Conservation (phyloP, 768 basidiomycete species). For the Melanogaster broomeanus region DNA sequence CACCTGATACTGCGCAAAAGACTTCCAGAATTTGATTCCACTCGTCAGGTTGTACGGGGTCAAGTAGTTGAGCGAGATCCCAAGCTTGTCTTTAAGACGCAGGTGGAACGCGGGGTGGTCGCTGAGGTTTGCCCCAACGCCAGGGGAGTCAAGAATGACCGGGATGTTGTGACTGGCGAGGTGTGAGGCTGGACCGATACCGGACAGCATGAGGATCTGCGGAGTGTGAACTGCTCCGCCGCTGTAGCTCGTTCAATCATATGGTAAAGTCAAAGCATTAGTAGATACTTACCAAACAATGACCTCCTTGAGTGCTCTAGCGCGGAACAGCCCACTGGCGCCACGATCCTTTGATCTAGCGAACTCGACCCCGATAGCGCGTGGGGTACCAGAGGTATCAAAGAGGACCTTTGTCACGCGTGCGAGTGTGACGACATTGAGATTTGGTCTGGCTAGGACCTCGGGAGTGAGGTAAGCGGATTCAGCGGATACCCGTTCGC, state of each 20-base stretch:
- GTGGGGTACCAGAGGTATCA: constrained; percentile 41
- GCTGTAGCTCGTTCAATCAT: constrained; percentile 30
- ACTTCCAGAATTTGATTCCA: constrained; percentile 29
- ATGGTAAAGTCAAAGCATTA: too few species aligned
- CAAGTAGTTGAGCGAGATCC: constrained; percentile 44
- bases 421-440: constrained; percentile 59
- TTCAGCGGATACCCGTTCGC: constrained; percentile 62
- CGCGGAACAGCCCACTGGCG: constrained; percentile 42
- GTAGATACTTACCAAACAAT: constrained; percentile 51
- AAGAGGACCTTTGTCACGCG: constrained; percentile 61
- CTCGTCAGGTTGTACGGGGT: constrained; percentile 20
- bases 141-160: constrained; percentile 62
- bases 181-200: constrained; percentile 68
- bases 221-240: constrained; percentile 67
- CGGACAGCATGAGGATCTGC: constrained; percentile 71
- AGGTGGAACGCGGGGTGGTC: constrained; percentile 66
- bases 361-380: constrained; percentile 67
- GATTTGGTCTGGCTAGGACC: constrained; percentile 64
- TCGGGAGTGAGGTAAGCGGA: constrained; percentile 65
- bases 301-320: constrained; percentile 57
- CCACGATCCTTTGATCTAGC: constrained; percentile 28
- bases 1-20: constrained; percentile 44
- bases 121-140: constrained; percentile 71
- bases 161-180: constrained; percentile 55
- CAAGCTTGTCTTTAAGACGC: constrained; percentile 52